A percentile compares a stretch with the other conserved stretches of the same genome.
phyloP scores from a whole-genome alignment of 2,329 filamentous ascomycete genomes.

The Alternaria longipes region DNA sequence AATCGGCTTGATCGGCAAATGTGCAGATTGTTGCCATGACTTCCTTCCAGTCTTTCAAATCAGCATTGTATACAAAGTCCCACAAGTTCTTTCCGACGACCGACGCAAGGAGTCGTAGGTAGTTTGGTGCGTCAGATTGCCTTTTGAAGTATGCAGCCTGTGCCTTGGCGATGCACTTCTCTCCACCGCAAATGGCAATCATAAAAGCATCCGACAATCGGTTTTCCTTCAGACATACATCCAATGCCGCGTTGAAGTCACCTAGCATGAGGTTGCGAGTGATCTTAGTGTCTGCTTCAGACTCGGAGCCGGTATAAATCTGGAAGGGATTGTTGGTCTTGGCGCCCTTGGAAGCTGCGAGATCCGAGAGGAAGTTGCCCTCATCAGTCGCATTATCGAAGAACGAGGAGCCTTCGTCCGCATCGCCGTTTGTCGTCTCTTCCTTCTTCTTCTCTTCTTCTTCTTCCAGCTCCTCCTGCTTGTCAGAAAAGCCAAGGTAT shows the following conservation, averaged over 20 bases:
- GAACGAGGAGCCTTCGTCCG: constrained; percentile 71
- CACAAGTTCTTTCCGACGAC: constrained; percentile 96
- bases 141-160: constrained; percentile 89
- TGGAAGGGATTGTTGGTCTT: constrained; percentile 96
- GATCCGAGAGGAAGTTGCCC: constrained; percentile 85
- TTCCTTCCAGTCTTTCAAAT: constrained; percentile 94
- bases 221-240: constrained; percentile 87
- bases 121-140: constrained; percentile 85
- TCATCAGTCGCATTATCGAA: constrained; percentile 75
- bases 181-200: constrained; percentile 95
- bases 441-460: constrained; percentile 34
- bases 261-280: constrained; percentile 89
- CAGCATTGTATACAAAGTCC: constrained; percentile 97
- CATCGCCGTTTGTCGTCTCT: constrained; percentile 56
- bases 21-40: constrained; percentile 96
- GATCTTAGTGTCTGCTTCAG: constrained; percentile 82
- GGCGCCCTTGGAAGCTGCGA: constrained; percentile 87
- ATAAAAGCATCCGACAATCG: constrained; percentile 96
- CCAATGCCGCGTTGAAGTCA: constrained; percentile 87
- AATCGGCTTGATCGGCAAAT: constrained; percentile 89
- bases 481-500: constrained; percentile 84
- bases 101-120: constrained; percentile 86
- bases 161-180: constrained; percentile 92
- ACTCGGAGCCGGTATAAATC: constrained; percentile 84
- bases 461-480: constrained; percentile 50